A percentile compares a stretch with the other conserved stretches of the same genome.
These are phyloP conservation scores for Paecilomyces sp. DNA, from an alignment of 2,329 filamentous ascomycete genomes.

Conservation along the genomic window DNA sequence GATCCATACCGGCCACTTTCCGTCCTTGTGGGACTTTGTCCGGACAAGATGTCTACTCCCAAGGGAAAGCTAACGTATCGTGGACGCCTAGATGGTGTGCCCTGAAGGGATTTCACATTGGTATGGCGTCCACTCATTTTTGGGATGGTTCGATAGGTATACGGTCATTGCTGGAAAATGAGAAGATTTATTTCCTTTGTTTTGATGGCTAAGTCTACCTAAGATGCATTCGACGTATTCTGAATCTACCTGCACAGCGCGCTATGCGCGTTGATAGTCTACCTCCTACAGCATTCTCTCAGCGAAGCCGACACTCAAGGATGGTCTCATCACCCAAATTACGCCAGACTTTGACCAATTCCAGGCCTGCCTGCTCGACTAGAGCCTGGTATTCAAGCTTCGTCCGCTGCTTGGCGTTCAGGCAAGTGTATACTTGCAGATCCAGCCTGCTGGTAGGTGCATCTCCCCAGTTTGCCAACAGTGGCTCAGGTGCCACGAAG, in stretches of 20 bases:
- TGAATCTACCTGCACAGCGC: not conserved
- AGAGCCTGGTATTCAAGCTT: not conserved
- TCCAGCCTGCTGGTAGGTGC: not conserved
- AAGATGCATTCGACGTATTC: not conserved
- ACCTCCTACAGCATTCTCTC: not conserved
- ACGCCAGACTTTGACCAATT: not conserved
- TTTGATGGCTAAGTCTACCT: not conserved
- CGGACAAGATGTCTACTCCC: not conserved
- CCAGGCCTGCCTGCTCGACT: not conserved
- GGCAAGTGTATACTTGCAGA: not conserved
- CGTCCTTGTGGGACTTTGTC: not conserved
- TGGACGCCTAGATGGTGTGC: not conserved
- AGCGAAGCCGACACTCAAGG: not conserved
- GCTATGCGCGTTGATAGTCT: not conserved
- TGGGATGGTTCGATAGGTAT: not conserved
- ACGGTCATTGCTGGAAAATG: not conserved
- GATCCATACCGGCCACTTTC: not conserved
- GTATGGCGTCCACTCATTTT: not conserved
- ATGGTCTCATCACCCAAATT: not conserved
- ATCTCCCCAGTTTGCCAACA: not conserved
- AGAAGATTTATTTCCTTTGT: not conserved
- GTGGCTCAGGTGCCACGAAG: not conserved
- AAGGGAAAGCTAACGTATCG: not conserved
- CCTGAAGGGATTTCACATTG: not conserved
- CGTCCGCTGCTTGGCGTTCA: not conserved